Evolutionary conservation across 2,329 filamentous ascomycete genomes (phyloP), one percentile per base, ranked within the genome.

Genomic region (Leptographium wingfieldii): DNA sequence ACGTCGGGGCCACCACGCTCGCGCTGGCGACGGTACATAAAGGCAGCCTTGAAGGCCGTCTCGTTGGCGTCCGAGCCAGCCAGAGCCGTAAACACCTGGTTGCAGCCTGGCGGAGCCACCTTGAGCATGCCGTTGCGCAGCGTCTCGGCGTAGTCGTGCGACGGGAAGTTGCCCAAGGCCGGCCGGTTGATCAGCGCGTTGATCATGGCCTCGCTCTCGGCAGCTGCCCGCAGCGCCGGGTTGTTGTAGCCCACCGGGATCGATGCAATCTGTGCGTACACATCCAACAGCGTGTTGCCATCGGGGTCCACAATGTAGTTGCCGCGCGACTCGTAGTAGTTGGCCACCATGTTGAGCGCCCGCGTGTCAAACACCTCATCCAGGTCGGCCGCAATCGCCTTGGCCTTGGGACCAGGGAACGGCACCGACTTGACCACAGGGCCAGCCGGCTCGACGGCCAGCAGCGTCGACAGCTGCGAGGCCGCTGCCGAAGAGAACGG

Each of bases 221-320:
- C 88, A 40, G 85, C 84, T 67, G 84, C 78, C 65, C 82, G 77
- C 63, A 96, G 81, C 65, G 80, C 74, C 7, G 89, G 85, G 76
- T 96, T 96, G 80, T 92, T 95, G 81, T 96, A 96, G 62, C 91
- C 91, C 54, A 96, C 80, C 3, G 91, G 88, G 67, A 96, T 96
- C 51, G 90, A 95, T 64, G 91, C 91, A 69, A 96, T 96, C 74
- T 96, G 91, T 57, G 91, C 88, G 70, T 92, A 92, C 61, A 89
- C 86, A 67, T 90, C 86, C n/a, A 90, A 79, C 61, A 89, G 74
- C 19, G 82, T 73, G 68, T 90, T 89, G 65, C 85, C 86, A 68
- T 90, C 86, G 0, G 84, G 79, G 66, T 90, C 86, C 40, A 80
- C 80, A 65, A 90, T 84, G 70, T 95, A 95, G 77, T 95, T 95